A percentile compares a stretch with the other conserved stretches of the same genome.
Conservation (phyloP, 148 eudicot genomes). For the Nepenthes mirabilis region DNA sequence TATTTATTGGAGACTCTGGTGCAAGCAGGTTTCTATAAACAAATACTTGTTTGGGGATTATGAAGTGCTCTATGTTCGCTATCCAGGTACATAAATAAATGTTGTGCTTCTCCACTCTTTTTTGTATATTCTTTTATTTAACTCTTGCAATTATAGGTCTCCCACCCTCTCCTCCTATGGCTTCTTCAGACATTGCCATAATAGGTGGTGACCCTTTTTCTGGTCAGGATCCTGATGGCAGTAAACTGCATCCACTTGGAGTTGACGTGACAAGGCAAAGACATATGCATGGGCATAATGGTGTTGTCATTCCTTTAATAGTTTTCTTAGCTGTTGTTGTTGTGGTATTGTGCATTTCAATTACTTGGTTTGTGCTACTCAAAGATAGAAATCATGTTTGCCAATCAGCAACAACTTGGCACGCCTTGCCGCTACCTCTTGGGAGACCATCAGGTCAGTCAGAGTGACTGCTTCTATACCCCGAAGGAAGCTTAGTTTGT, state of each 20-base stretch:
- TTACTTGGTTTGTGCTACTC: conserved; percentile 51
- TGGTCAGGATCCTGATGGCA: conserved; percentile 34
- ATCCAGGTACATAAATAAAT: conserved; percentile 57
- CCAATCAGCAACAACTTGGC: conserved; percentile 30
- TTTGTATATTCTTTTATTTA: background rate
- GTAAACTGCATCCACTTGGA: conserved; percentile 60
- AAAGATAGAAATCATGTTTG: conserved; percentile 20
- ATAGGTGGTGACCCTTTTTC: conserved; percentile 42
- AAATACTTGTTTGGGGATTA: conserved; percentile 60
- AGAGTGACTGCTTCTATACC: background rate
- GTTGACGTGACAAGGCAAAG: conserved; percentile 39
- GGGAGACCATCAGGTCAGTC: conserved; percentile 69
- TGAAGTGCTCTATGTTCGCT: conserved; percentile 60
- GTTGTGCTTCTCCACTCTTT: background rate
- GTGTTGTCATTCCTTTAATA: conserved; percentile 51
- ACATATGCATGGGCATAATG: conserved; percentile 29
- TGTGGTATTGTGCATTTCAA: conserved; percentile 26
- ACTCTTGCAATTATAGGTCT: conserved; percentile 36
- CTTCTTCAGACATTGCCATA: conserved; percentile 39
- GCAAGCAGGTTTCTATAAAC: conserved; percentile 37
- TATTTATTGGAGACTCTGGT: conserved; percentile 66
- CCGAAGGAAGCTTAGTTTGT: background rate
- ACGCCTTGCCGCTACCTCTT: conserved; percentile 26
- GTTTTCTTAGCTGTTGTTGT: conserved; percentile 48
- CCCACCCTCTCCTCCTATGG: conserved; percentile 76